Evolutionary conservation across 345 rosid genomes (phyloP).

Genomic region (Salix caprea): DNA sequence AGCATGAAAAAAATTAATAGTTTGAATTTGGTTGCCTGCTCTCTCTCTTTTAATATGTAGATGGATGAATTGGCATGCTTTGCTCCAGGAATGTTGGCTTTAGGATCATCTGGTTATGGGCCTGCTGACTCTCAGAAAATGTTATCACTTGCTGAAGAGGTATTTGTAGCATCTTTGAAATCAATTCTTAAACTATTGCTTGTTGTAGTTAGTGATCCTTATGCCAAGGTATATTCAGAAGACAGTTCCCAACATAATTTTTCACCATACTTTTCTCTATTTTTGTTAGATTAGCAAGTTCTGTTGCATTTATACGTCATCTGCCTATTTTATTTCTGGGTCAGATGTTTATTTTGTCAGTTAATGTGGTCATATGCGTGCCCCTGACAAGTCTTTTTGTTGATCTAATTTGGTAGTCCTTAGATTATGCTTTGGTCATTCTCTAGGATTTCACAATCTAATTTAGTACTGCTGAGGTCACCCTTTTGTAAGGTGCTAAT

Average conservation of each 20-base stretch:
- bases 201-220: neutral
- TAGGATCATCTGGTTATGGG: constrained; percentile 84
- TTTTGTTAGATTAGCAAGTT: neutral
- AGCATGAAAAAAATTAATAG: neutral
- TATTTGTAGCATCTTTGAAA: constrained; percentile 17
- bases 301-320: neutral
- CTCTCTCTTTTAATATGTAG: constrained; percentile 31
- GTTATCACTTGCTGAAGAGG: constrained; percentile 91
- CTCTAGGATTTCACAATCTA: neutral
- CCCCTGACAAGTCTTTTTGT: neutral
- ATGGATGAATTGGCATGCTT: constrained; percentile 99
- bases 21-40: neutral
- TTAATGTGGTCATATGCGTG: neutral
- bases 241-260: neutral
- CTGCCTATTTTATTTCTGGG: neutral
- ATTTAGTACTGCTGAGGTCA: neutral
- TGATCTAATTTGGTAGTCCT: neutral
- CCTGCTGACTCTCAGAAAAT: constrained; percentile 67
- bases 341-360: neutral
- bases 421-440: neutral
- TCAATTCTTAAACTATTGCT: neutral
- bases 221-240: neutral
- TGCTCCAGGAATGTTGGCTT: constrained; percentile 98
- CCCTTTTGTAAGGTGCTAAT: neutral
- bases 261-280: too few relatives aligned